phyloP scores from a whole-genome alignment of 805 yeast species.

The Kregervanrija fluxuum region DNA sequence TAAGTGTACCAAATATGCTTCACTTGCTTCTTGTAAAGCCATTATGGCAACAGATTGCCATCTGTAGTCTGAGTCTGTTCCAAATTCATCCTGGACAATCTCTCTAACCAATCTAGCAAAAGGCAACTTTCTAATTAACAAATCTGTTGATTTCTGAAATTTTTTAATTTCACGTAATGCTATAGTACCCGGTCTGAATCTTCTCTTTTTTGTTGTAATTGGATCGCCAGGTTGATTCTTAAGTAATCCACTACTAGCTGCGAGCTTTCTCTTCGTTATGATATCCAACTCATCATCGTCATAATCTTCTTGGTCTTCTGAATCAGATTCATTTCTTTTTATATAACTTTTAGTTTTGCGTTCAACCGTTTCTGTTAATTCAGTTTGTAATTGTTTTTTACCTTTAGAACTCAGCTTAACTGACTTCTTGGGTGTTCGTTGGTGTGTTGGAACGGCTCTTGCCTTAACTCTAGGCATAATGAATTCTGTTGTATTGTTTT shows the following conservation, averaged over 20 bases:
- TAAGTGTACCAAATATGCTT: constrained; percentile 65
- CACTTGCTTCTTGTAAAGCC: constrained; percentile 78
- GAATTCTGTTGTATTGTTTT: too few relatives aligned
- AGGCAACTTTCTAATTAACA: constrained; percentile 64
- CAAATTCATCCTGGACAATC: constrained; percentile 54
- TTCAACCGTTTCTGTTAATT: constrained; percentile 1
- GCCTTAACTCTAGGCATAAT: too few relatives aligned
- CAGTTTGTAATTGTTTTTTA: too few relatives aligned
- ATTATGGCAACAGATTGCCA: constrained; percentile 77
- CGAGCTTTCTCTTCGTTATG: neutral
- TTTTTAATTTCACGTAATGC: constrained; percentile 64
- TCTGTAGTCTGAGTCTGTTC: constrained; percentile 48
- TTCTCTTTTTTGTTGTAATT: constrained; percentile 26
- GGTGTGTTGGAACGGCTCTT: too few relatives aligned
- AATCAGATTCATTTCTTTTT: constrained; percentile 5
- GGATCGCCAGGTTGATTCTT: constrained; percentile 54
- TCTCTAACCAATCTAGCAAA: constrained; percentile 73
- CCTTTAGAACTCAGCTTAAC: too few relatives aligned
- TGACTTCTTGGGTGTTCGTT: too few relatives aligned
- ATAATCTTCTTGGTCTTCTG: constrained; percentile 3
- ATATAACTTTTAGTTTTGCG: neutral
- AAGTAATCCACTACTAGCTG: constrained; percentile 29
- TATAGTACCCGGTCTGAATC: constrained; percentile 55
- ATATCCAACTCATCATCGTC: constrained; percentile 4
- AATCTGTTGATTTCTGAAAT: constrained; percentile 61